A percentile compares a stretch with the other conserved stretches of the same genome.
Conservation (phyloP, 805 yeast species). For the Komagataella phaffii region DNA sequence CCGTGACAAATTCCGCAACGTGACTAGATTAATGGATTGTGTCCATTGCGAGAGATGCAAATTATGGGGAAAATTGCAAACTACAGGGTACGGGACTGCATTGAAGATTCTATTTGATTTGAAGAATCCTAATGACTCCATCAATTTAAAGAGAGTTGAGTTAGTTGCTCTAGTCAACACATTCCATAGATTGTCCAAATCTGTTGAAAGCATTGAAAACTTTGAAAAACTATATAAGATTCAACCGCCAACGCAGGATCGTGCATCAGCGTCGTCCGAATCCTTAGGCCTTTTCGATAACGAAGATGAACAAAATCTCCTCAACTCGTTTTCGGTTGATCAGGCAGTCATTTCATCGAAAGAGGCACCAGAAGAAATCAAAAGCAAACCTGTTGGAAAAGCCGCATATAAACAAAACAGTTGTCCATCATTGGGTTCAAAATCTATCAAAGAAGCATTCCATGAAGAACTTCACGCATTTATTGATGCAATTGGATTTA, state of each 20-base stretch:
- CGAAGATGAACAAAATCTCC: background rate
- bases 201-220: constrained; percentile 58
- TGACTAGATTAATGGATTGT: constrained; percentile 91
- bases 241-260: background rate
- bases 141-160: constrained; percentile 56
- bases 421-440: background rate
- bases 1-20: constrained; percentile 74
- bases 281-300: background rate
- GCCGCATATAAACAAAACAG: background rate
- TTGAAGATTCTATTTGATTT: constrained; percentile 79
- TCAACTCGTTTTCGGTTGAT: background rate
- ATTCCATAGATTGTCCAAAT: constrained; percentile 81
- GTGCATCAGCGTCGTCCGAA: background rate
- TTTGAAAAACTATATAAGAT: constrained; percentile 45
- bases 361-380: background rate
- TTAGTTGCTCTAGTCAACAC: constrained; percentile 86
- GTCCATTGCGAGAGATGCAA: constrained; percentile 97
- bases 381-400: background rate
- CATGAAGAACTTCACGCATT: constrained; percentile 37
- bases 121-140: constrained; percentile 32
- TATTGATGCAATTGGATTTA: constrained; percentile 47
- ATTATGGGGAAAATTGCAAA: constrained; percentile 96
- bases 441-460: constrained; percentile 26
- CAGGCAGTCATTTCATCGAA: background rate
- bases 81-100: constrained; percentile 96